These are phyloP conservation scores for Termitomyces sp. DNA, from an alignment of 768 basidiomycete species.

Conservation along the genomic window DNA sequence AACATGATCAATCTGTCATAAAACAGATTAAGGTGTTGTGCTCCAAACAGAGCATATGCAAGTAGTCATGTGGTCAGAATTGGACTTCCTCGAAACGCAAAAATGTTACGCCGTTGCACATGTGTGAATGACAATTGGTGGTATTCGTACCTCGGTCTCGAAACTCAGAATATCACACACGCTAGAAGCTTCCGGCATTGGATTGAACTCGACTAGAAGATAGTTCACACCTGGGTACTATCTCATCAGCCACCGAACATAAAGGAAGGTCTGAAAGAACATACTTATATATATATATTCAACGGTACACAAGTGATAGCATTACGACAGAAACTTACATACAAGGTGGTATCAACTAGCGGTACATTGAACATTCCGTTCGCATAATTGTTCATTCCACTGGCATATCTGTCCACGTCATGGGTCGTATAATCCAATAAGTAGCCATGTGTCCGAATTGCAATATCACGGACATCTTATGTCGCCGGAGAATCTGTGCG, in stretches of 20 bases:
- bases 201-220: background rate
- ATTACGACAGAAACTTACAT: background rate
- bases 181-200: background rate
- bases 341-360: background rate
- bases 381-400: background rate
- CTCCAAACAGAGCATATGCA: background rate
- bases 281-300: background rate
- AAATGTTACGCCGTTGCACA: background rate
- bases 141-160: background rate
- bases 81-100: background rate
- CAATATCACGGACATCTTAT: background rate
- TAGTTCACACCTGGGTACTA: background rate
- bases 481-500: background rate
- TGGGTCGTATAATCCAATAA: background rate
- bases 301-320: background rate
- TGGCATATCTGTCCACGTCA: background rate
- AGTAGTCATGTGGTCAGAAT: background rate
- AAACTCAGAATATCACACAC: background rate
- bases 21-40: background rate
- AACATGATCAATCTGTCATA: no score
- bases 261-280: background rate
- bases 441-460: no score
- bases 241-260: background rate
- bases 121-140: background rate
- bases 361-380: background rate